Base-by-base conservation (phyloP, 2,329 filamentous ascomycete species). In the Talaromyces amestolkiae region DNA sequence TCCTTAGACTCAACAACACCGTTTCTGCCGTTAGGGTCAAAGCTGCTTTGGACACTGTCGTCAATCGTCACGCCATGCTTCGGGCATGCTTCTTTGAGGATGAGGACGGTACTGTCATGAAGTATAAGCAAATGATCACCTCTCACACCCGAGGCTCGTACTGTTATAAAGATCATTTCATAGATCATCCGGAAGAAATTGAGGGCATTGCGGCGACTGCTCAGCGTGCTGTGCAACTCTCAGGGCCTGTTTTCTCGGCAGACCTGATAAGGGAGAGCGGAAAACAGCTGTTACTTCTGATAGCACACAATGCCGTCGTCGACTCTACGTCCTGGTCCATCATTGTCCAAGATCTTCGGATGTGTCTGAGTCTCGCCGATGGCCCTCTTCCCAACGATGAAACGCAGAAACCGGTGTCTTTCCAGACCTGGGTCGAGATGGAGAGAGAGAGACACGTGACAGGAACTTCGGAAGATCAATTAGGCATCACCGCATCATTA, bases 231-330 rank as follows among this genome's bases (percentile, higher is more conserved):
- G 43, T 47, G 43, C 17, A 47, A 47, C 43, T 47, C 43, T 47
- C 43, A 56, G 51, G 51, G 31, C 51, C 51, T 24, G 51, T 56
- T 27, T 56, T 56, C 51, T 56, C 51, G 24, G 51, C 51, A 24
- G 51, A 56, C 24, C 31, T 24, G 51, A 56, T 56, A 56, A 6
- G 31, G 17, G 51, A 17, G n/a, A 56, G 31, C 51, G 51, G 31
- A 27, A 56, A 35, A 56, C 51, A 56, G 31, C 51, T 56, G 22
- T 56, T 56, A 17, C 31, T 56, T 35, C 51, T 56, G 22, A 56
- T 35, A 27, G 51, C 51, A 56, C 51, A 56, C 51, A 24, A 56
- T 56, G 22, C 31, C 31, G 51, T 56, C 31, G 51, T 56, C 31
- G 51, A 56, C 51, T 56, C 22, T 56, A 35, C 31, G 17, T 56